A percentile compares a stretch with the other conserved stretches of the same genome.
phyloP scores from a whole-genome alignment of 805 yeast species.

The Candida khao-thaluensis region DNA sequence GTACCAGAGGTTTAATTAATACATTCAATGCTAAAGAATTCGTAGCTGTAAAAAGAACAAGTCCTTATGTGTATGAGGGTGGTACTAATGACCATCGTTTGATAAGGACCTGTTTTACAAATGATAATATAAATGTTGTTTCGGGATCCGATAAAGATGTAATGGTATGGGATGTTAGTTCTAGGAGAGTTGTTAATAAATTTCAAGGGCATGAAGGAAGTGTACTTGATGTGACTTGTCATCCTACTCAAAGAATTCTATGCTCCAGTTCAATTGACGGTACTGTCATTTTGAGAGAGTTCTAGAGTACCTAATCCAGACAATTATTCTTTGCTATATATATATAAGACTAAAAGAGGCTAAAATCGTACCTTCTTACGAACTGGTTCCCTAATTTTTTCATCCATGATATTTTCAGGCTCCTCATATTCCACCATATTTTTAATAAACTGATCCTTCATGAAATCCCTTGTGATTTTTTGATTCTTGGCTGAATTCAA shows the following conservation, averaged over 20 bases:
- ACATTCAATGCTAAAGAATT: constrained; percentile 49
- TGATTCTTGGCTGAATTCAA: constrained; percentile 22
- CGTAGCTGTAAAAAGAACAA: constrained; percentile 41
- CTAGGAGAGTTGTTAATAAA: constrained; percentile 48
- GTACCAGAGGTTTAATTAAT: constrained; percentile 57
- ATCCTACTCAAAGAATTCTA: constrained; percentile 41
- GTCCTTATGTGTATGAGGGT: constrained; percentile 54
- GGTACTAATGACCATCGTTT: constrained; percentile 48
- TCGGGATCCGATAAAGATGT: constrained; percentile 66
- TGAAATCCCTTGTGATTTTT: constrained; percentile 19
- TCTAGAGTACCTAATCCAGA: constrained; percentile 9
- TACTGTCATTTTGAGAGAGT: constrained; percentile 47
- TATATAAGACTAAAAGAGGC: too few species aligned
- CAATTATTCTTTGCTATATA: too few species aligned
- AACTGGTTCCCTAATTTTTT: constrained; percentile 6
- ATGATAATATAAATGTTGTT: constrained; percentile 35
- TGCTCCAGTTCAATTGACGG: constrained; percentile 58
- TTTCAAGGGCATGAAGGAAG: constrained; percentile 61
- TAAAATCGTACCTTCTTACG: constrained; percentile 21
- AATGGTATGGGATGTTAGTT: constrained; percentile 58
- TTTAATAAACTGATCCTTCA: constrained; percentile 21
- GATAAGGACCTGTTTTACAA: constrained; percentile 50
- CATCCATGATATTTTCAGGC: constrained; percentile 1
- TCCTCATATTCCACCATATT: constrained; percentile 14
- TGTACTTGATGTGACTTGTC: constrained; percentile 59